These are phyloP conservation scores for Phytophthora rubi DNA, from an alignment of 352 stramenopile species.

Conservation along the genomic window DNA sequence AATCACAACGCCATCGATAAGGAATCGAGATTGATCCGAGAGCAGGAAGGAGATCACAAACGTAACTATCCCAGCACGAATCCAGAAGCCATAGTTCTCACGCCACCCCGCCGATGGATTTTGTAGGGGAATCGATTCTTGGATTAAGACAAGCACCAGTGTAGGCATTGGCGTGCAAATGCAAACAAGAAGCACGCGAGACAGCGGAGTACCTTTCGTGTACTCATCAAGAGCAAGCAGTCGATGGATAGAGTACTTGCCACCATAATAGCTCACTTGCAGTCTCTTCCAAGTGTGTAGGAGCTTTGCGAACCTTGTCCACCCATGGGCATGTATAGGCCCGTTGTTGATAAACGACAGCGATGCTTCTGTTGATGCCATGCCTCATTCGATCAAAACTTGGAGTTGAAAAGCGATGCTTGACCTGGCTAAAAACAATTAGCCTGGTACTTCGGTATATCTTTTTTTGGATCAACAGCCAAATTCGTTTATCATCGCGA, in stretches of 20 bases:
- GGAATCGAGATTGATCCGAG: not conserved
- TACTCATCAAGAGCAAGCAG: conserved; percentile 19
- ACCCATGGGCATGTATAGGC: too few species aligned
- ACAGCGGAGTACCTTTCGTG: not conserved
- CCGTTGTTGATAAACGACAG: too few species aligned
- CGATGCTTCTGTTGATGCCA: too few species aligned
- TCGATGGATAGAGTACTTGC: conserved; percentile 3
- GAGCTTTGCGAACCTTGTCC: not conserved
- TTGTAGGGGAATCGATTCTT: conserved; percentile 11
- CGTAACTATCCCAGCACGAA: not conserved
- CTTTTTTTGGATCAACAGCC: too few species aligned
- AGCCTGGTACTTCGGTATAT: too few species aligned
- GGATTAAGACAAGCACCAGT: not conserved
- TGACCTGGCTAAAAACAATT: too few species aligned
- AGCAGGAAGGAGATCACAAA: not conserved
- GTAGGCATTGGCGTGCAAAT: not conserved
- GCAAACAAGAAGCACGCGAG: conserved; percentile 1
- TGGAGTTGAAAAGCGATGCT: too few species aligned
- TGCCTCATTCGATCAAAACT: too few species aligned
- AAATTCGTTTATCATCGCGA: too few species aligned
- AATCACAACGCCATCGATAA: not conserved
- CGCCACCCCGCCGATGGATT: not conserved
- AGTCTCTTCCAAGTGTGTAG: not conserved
- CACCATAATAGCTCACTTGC: not conserved
- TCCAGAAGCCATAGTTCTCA: conserved; percentile 14